phyloP scores from a whole-genome alignment of 2,329 filamentous ascomycete species.

The Arthrobotrys sphaeroides region DNA sequence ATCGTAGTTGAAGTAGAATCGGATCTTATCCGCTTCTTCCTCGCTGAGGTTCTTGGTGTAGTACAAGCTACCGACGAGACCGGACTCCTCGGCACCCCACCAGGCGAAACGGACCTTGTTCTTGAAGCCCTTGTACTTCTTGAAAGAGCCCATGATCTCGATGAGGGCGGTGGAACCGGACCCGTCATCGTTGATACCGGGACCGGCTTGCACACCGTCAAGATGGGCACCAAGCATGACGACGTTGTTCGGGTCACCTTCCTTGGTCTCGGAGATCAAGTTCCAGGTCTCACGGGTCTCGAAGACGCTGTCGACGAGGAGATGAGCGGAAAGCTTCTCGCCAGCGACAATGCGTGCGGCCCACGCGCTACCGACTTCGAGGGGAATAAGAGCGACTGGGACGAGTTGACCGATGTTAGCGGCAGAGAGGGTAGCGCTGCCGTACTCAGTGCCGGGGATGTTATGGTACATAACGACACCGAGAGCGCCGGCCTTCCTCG shows the following conservation, averaged over 20 bases:
- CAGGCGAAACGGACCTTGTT: constrained; percentile 70
- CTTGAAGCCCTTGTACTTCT: constrained; percentile 65
- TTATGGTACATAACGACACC: constrained; percentile 64
- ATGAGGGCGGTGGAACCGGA: constrained; percentile 69
- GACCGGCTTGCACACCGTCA: constrained; percentile 69
- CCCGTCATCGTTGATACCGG: constrained; percentile 73
- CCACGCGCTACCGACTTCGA: constrained; percentile 61
- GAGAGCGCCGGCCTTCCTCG: constrained; percentile 63
- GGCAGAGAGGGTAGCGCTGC: constrained; percentile 59
- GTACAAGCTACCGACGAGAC: constrained; percentile 69
- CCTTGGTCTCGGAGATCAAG: constrained; percentile 69
- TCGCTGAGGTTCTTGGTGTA: constrained; percentile 66
- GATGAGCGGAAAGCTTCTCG: constrained; percentile 46
- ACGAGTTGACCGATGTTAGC: constrained; percentile 40
- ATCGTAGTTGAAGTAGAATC: constrained; percentile 75
- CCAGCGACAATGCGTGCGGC: constrained; percentile 59
- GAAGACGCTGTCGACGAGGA: constrained; percentile 56
- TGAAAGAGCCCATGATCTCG: constrained; percentile 68
- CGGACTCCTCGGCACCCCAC: constrained; percentile 72
- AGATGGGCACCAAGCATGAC: constrained; percentile 70
- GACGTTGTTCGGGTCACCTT: constrained; percentile 68
- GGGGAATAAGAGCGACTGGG: constrained; percentile 61
- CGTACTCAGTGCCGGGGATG: constrained; percentile 68
- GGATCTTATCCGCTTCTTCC: constrained; percentile 69
- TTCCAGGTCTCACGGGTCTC: constrained; percentile 61